Conservation (phyloP, 305 asterid genomes). For the Fraxinus paxiana region DNA sequence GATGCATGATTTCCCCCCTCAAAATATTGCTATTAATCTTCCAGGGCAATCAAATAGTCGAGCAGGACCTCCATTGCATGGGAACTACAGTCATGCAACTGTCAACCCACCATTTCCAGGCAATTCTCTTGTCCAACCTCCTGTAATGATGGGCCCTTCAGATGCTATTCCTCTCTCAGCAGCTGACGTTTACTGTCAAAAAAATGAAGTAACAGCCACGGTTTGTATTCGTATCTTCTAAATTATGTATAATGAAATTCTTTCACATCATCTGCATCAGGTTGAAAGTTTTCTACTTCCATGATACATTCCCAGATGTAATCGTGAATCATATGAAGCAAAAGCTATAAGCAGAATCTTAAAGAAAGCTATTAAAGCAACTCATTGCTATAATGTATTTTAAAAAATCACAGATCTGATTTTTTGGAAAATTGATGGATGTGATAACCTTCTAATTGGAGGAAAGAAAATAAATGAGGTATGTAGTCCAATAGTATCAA, state of each 20-base stretch:
- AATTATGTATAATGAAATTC: not conserved
- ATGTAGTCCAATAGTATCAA: not conserved
- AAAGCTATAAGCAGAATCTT: not conserved
- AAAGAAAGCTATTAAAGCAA: not conserved
- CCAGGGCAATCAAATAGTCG: slow-evolving; percentile 51
- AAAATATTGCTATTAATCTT: slow-evolving; percentile 45
- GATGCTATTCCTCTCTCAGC: slow-evolving; percentile 65
- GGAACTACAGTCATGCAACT: slow-evolving; percentile 49
- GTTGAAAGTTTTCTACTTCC: not conserved
- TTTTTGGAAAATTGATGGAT: not conserved
- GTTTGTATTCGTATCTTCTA: slow-evolving; percentile 41
- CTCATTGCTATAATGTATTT: not conserved
- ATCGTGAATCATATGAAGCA: not conserved
- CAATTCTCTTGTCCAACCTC: slow-evolving; percentile 55
- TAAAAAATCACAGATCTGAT: not conserved
- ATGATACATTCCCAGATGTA: not conserved
- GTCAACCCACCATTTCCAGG: slow-evolving; percentile 57
- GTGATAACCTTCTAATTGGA: not conserved
- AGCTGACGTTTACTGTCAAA: slow-evolving; percentile 69
- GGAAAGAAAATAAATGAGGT: not conserved
- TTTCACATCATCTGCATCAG: not conserved
- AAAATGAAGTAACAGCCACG: slow-evolving; percentile 90
- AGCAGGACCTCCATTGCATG: slow-evolving; percentile 61
- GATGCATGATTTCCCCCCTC: slow-evolving; percentile 54
- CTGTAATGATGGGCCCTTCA: slow-evolving; percentile 53